Percentiles rank a stretch among this genome's conserved stretches.
Evolutionary conservation across 257 asterid species (phyloP).

Genomic region (Prunella vulgaris): DNA sequence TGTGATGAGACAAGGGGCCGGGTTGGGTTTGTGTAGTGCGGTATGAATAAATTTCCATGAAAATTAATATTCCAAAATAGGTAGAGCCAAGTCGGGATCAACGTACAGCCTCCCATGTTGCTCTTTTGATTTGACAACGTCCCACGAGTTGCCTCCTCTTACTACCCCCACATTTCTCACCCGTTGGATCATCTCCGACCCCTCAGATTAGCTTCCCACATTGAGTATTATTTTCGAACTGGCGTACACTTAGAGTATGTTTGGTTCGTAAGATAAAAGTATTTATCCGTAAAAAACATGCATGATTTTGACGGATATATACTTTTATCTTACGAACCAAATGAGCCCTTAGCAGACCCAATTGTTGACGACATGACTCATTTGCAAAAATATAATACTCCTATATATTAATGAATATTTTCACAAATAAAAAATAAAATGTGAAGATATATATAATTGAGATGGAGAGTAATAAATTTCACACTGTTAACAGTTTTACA

Average conservation of each 20-base stretch:
- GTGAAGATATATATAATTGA: no score
- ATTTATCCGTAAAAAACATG: no score
- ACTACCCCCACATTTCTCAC: slow-evolving; percentile 19
- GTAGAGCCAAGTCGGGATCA: slow-evolving; percentile 17
- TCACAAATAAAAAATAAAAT: no score
- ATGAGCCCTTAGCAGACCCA: no score
- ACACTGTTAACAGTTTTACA: no score
- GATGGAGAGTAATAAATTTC: no score
- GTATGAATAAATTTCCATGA: not conserved
- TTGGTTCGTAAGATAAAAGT: no score
- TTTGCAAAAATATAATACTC: no score
- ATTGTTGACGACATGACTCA: slow-evolving; percentile 25
- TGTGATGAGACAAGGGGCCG: slow-evolving; percentile 20
- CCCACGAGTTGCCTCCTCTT: slow-evolving; percentile 58
- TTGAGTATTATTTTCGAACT: not conserved
- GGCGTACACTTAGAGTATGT: no score
- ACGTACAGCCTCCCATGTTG: slow-evolving; percentile 35
- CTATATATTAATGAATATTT: no score
- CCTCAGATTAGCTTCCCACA: not conserved
- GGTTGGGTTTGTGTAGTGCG: slow-evolving; percentile 34
- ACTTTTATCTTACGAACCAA: no score
- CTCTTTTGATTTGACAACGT: slow-evolving; percentile 45
- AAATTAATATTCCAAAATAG: not conserved
- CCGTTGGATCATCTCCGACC: slow-evolving; percentile 7
- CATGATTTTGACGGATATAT: no score